A percentile compares a stretch with the other conserved stretches of the same genome.
Conservation (phyloP, 2,329 filamentous ascomycete species). For the Furcasterigmium furcatum region DNA sequence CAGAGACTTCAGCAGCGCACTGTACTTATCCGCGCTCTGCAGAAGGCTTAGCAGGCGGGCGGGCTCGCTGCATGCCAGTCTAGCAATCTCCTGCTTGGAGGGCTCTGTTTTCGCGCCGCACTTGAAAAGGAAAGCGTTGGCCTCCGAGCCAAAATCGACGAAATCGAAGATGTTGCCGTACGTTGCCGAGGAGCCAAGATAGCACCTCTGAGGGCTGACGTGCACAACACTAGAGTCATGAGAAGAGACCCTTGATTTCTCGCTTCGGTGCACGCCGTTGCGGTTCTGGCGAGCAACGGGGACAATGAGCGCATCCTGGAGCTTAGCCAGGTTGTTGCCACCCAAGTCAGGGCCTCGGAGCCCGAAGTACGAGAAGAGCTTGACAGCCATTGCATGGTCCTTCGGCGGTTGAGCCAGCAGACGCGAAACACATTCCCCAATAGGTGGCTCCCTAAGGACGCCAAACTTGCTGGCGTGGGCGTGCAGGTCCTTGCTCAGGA, state of each 20-base stretch:
- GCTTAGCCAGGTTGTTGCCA: constrained; percentile 52
- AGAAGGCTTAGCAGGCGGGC: constrained; percentile 77
- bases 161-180: constrained; percentile 96
- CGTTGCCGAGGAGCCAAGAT: constrained; percentile 66
- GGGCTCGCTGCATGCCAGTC: constrained; percentile 79
- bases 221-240: constrained; percentile 35
- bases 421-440: constrained; percentile 71
- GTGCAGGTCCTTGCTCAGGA: constrained; percentile 74
- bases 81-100: constrained; percentile 79
- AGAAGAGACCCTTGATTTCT: constrained; percentile 26
- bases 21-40: constrained; percentile 80
- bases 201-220: constrained; percentile 70
- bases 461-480: constrained; percentile 73
- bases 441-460: constrained; percentile 76
- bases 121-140: constrained; percentile 83
- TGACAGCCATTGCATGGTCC: constrained; percentile 61
- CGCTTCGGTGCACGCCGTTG: constrained; percentile 22
- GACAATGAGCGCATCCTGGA: constrained; percentile 68
- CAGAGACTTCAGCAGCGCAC: constrained; percentile 76
- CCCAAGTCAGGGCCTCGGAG: constrained; percentile 72
- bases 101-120: constrained; percentile 91
- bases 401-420: constrained; percentile 71
- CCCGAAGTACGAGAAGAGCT: constrained; percentile 81
- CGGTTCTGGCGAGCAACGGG: constrained; percentile 48
- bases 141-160: constrained; percentile 85